Evolutionary conservation across 305 asterid genomes (phyloP), one percentile per base, ranked within the genome.

Genomic region (Fraxinus nigra): DNA sequence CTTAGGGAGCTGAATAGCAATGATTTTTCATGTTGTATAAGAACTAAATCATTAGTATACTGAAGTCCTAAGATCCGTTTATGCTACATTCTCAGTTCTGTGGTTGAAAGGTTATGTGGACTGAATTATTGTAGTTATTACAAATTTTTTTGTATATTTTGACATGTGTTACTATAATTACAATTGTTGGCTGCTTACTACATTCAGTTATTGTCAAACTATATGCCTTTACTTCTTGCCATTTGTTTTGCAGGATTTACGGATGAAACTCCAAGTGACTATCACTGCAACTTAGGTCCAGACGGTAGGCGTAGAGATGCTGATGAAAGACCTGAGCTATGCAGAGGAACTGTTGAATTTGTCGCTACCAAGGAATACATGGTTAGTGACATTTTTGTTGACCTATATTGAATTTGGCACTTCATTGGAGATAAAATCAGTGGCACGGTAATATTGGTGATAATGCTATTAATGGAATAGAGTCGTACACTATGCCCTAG

Each of bases 241-340:
- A 26, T 30, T 69, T 13, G 20, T 69, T 69, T 30, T 91, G 83
- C 92, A 97, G 99, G 98, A 85, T 91, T 91, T 86, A 88, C 93
- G n/a, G 97, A 95, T 89, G 98, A 93, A 86, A 94, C 98, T 75
- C 98, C 98, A 13, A 96, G 94, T 61, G 98, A 94, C 82, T 96
- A 96, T 88, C 98, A 90, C 82, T 96, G 98, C 94, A 94, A 94
- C 90, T 91, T 96, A 85, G 99, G 99, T 75, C 99, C 99, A 24
- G 99, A 96, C 84, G 99, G 99, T 73, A 92, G 97, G 82, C 98
- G 99, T 79, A 94, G 99, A 88, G 98, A 96, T 88, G 99, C 93
- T 82, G 97, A 94, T 84, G 99, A 96, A 86, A 91, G 98, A 87
- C 98, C 99, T 33, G 99, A 96, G 89, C 91, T 96, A 70, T 93